These are phyloP conservation scores for Euphrasia arctica DNA, from an alignment of 305 asterid species.

Conservation along the genomic window DNA sequence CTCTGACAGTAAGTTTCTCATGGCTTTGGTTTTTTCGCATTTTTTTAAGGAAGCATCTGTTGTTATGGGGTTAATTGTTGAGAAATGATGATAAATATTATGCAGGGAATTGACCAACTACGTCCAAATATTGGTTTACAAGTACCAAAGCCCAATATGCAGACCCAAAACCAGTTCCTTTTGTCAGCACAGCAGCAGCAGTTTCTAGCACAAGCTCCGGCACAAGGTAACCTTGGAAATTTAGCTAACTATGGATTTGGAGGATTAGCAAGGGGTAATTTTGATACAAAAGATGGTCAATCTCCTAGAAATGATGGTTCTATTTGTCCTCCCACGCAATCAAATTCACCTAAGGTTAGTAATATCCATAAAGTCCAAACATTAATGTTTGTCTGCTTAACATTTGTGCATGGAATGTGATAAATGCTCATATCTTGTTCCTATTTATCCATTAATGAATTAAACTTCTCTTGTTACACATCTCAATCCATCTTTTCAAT, in stretches of 20 bases:
- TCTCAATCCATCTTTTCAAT: neutral
- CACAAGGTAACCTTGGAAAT: slow-evolving; percentile 68
- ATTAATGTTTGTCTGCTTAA: slow-evolving; percentile 10
- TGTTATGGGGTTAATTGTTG: slow-evolving; percentile 19
- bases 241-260: slow-evolving; percentile 61
- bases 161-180: slow-evolving; percentile 62
- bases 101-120: slow-evolving; percentile 77
- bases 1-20: slow-evolving; percentile 66
- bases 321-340: slow-evolving; percentile 72
- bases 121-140: slow-evolving; percentile 77
- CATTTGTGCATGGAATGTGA: slow-evolving; percentile 5
- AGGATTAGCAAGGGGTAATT: slow-evolving; percentile 68
- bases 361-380: slow-evolving; percentile 15
- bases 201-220: slow-evolving; percentile 73
- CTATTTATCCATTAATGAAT: slow-evolving; percentile 10
- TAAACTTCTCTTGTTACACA: neutral
- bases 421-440: slow-evolving; percentile 7
- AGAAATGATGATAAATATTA: slow-evolving; percentile 18
- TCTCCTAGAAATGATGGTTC: slow-evolving; percentile 83
- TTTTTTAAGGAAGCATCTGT: slow-evolving; percentile 12
- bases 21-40: slow-evolving; percentile 20
- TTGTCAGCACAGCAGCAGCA: slow-evolving; percentile 83
- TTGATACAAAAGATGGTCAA: slow-evolving; percentile 65
- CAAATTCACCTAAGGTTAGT: slow-evolving; percentile 76
- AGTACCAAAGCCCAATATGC: slow-evolving; percentile 68